These are phyloP conservation scores for Nakazawaea molendinolei DNA, from an alignment of 805 yeast species.

Conservation along the genomic window DNA sequence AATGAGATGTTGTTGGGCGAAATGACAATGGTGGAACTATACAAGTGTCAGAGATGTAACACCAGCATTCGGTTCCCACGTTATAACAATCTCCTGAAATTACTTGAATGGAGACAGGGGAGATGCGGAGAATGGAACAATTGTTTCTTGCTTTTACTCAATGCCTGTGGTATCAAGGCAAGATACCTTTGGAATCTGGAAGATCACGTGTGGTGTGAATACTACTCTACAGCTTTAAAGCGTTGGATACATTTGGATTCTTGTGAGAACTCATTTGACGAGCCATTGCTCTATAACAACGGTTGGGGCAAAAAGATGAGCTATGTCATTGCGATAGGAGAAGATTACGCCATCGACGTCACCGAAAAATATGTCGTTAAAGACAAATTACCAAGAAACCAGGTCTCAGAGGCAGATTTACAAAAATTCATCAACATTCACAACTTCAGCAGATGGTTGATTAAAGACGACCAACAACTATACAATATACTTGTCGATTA, in stretches of 20 bases:
- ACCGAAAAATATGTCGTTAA: slow-evolving; percentile 55
- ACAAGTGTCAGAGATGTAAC: slow-evolving; percentile 50
- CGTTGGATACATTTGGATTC: slow-evolving; percentile 88
- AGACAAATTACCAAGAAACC: slow-evolving; percentile 38
- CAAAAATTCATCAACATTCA: slow-evolving; percentile 26
- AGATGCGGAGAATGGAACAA: slow-evolving; percentile 97
- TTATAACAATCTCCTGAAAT: slow-evolving; percentile 57
- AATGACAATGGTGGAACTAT: slow-evolving; percentile 56
- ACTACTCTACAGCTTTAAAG: slow-evolving; percentile 50
- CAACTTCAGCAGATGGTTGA: slow-evolving; percentile 28
- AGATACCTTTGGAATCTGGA: slow-evolving; percentile 84
- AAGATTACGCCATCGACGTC: slow-evolving; percentile 61
- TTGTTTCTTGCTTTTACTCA: slow-evolving; percentile 64
- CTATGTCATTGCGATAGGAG: slow-evolving; percentile 66
- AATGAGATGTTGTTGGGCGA: too few relatives aligned
- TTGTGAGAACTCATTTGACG: slow-evolving; percentile 81
- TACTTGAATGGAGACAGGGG: slow-evolving; percentile 61
- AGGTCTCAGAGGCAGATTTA: slow-evolving; percentile 35
- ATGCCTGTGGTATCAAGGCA: slow-evolving; percentile 56
- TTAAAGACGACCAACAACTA: slow-evolving; percentile 28
- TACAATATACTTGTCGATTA: slow-evolving; percentile 31
- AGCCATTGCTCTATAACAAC: slow-evolving; percentile 66
- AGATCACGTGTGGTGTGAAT: slow-evolving; percentile 97
- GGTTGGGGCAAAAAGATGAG: slow-evolving; percentile 97
- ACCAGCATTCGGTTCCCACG: slow-evolving; percentile 59